phyloP scores from a whole-genome alignment of 495 filamentous ascomycete genomes.

The Choiromyces venosus region DNA sequence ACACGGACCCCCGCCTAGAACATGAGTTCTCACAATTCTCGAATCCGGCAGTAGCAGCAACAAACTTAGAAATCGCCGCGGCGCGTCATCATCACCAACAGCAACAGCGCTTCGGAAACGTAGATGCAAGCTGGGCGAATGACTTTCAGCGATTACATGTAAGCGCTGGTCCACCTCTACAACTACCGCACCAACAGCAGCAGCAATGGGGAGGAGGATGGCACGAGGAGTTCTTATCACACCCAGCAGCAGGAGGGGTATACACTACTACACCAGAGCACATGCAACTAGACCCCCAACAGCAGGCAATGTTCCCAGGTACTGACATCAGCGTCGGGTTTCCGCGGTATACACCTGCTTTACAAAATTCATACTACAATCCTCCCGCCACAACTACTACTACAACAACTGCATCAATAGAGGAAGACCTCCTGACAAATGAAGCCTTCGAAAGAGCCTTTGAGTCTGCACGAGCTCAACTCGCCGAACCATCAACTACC shows the following conservation, averaged over 20 bases:
- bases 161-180: slow-evolving; percentile 18
- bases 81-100: slow-evolving; percentile 9
- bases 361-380: background rate
- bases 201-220: slow-evolving; percentile 11
- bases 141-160: slow-evolving; percentile 36
- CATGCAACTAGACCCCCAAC: background rate
- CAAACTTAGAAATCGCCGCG: background rate
- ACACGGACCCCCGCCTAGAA: slow-evolving; percentile 10
- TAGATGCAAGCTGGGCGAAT: slow-evolving; percentile 10
- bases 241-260: slow-evolving; percentile 30
- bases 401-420: slow-evolving; percentile 1
- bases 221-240: slow-evolving; percentile 28
- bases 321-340: background rate
- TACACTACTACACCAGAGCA: background rate
- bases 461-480: slow-evolving; percentile 24
- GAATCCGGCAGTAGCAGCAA: background rate
- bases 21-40: slow-evolving; percentile 33
- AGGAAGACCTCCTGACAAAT: background rate
- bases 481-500: slow-evolving; percentile 11
- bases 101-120: slow-evolving; percentile 4
- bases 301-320: background rate
- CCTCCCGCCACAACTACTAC: background rate
- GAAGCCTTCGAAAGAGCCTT: slow-evolving; percentile 43
- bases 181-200: slow-evolving; percentile 24
- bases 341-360: background rate